Conservation (phyloP, 192 early-diverging fungal species). For the Entomortierella beljakovae region DNA sequence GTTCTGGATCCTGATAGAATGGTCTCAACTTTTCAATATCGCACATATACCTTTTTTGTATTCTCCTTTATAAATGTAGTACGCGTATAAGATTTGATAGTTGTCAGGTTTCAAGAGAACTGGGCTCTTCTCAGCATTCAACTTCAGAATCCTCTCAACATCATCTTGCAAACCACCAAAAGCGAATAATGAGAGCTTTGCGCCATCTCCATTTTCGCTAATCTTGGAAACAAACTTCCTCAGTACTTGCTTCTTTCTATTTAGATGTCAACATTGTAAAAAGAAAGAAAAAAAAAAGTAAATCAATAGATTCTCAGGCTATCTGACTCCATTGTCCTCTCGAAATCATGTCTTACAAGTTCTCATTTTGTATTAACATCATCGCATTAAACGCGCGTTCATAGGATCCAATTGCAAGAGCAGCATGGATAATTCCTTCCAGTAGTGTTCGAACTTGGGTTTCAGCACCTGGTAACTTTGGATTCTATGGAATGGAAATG, state of each 20-base stretch:
- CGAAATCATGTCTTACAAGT: conserved; percentile 6
- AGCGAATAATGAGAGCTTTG: conserved; percentile 32
- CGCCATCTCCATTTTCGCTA: conserved; percentile 32
- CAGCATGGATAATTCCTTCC: conserved; percentile 14
- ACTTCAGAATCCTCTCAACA: conserved; percentile 29
- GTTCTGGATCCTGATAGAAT: background rate
- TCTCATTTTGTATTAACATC: conserved; percentile 30
- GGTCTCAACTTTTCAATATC: background rate
- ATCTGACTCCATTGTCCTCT: too few relatives aligned
- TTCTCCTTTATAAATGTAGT: conserved; percentile 34
- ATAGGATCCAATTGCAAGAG: conserved; percentile 23
- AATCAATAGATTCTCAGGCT: too few relatives aligned
- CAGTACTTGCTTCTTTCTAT: conserved; percentile 28
- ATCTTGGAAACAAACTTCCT: conserved; percentile 18
- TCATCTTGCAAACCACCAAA: conserved; percentile 37
- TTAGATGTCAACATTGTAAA: background rate
- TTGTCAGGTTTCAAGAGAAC: conserved; percentile 25
- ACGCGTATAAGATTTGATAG: conserved; percentile 23
- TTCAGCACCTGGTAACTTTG: conserved; percentile 16
- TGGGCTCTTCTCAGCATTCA: conserved; percentile 14
- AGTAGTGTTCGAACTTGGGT: conserved; percentile 7
- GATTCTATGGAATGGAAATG: background rate
- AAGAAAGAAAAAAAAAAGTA: background rate
- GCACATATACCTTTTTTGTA: conserved; percentile 30
- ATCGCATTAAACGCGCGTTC: conserved; percentile 40